Conservation (phyloP, 1,139 yeast species). For the Hyphopichia khmerensis region DNA sequence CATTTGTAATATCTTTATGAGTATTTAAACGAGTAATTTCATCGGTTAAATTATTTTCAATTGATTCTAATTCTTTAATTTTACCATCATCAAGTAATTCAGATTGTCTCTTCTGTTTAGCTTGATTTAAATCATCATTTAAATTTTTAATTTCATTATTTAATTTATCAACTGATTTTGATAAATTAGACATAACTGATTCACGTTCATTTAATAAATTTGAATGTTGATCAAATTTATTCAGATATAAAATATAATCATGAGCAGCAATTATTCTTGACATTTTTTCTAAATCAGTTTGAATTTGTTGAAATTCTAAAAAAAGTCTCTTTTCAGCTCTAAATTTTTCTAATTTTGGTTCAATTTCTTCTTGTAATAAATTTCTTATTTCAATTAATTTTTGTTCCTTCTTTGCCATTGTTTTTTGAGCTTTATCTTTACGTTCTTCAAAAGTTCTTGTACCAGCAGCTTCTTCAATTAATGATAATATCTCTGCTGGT, state of each 20-base stretch:
- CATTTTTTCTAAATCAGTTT: slow-evolving; percentile 74
- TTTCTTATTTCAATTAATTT: slow-evolving; percentile 76
- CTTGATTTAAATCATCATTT: slow-evolving; percentile 58
- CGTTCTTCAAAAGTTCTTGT: slow-evolving; percentile 94
- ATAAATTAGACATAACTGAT: slow-evolving; percentile 32
- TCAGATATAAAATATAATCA: slow-evolving; percentile 54
- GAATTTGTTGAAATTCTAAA: slow-evolving; percentile 83
- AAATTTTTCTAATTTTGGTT: slow-evolving; percentile 83
- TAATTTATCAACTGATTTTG: slow-evolving; percentile 41
- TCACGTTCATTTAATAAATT: slow-evolving; percentile 37
- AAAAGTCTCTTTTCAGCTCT: slow-evolving; percentile 79
- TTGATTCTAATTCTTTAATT: slow-evolving; percentile 56
- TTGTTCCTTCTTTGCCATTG: slow-evolving; percentile 87
- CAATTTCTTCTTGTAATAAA: slow-evolving; percentile 80
- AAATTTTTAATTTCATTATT: slow-evolving; percentile 58
- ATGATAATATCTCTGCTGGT: slow-evolving; percentile 81
- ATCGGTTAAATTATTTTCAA: slow-evolving; percentile 60
- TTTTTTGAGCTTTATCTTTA: slow-evolving; percentile 86
- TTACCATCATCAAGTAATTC: slow-evolving; percentile 65
- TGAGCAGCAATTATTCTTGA: slow-evolving; percentile 76
- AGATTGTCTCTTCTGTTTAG: slow-evolving; percentile 54
- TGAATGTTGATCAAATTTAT: slow-evolving; percentile 41
- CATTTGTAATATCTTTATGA: slow-evolving; percentile 53
- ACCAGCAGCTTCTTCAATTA: slow-evolving; percentile 98
- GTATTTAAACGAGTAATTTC: slow-evolving; percentile 70